Base-by-base conservation (phyloP, 2,329 filamentous ascomycete species). In the Bipolaris sorokiniana region DNA sequence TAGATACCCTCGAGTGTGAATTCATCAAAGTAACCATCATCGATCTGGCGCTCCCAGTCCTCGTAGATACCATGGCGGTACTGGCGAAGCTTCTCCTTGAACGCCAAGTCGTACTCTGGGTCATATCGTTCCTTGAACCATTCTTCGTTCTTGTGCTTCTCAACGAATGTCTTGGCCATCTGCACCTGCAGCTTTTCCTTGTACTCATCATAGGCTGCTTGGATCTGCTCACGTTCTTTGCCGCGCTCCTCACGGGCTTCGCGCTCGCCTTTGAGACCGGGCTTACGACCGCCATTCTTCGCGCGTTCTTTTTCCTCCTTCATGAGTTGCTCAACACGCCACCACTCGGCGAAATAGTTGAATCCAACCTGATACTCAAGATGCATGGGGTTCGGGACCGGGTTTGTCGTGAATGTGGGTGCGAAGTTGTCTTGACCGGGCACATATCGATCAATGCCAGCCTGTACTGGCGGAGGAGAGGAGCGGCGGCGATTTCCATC, bases 51-150 rank as follows among this genome's bases (percentile, higher is more conserved):
- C 71, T 94, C 89, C 94, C 95, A 99, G 67, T 95, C 91, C 45
- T 84, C 86, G 76, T 95, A 97, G 50, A 88, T 86, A 13, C 86
- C 87, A 38, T 88, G 87, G 45, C 96, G 89, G 72, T 91, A 92
- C 45, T 92, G 89, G 75, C 89, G 90, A 51, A 98, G 81, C 69
- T 91, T 89, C 58, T 82, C 81, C 54, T 90, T 88, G 69, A 97
- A 86, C 1, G 85, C 83, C 64, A 93, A 88, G 50, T 91, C 84
- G 52, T 94, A 87, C 65, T 95, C 91, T 1, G 91, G 86, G 28
- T 96, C 88, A 69, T 99, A 99, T 73, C 92, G 88, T 78, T 99
- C 95, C 67, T 89, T 91, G 80, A 99, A 99, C 95, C 95, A 99
- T 74, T 99, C 94, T 76, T 99, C 95, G 41, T 88, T 88, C 75